Conservation (phyloP, 2,329 filamentous ascomycete genomes). For the Thielaviopsis punctulata region DNA sequence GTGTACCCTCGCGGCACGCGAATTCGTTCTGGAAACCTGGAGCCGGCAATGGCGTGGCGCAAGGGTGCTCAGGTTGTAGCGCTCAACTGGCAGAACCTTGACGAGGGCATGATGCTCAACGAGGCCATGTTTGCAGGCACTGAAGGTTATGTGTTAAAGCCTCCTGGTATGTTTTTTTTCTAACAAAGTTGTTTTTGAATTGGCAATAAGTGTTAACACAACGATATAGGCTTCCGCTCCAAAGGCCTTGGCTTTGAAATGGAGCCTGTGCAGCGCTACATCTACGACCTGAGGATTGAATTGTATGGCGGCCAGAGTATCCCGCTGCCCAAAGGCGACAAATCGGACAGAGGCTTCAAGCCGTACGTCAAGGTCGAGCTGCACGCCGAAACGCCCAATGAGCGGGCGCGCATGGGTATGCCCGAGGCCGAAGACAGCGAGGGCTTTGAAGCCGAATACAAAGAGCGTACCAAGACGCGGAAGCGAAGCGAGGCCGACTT, state of each 20-base stretch:
- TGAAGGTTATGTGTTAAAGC: conserved; percentile 75
- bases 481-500: conserved; percentile 48
- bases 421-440: conserved; percentile 22
- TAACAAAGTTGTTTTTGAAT: background rate
- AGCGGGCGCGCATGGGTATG: conserved; percentile 21
- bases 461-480: conserved; percentile 40
- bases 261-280: conserved; percentile 28
- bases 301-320: conserved; percentile 63
- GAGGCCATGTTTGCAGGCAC: conserved; percentile 78
- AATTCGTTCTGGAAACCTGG: conserved; percentile 70
- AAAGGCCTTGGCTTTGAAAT: conserved; percentile 8
- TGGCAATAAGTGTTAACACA: background rate
- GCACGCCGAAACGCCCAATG: conserved; percentile 54
- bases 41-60: conserved; percentile 72
- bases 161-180: conserved; percentile 34
- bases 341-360: conserved; percentile 39
- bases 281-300: conserved; percentile 52
- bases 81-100: conserved; percentile 82
- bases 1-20: conserved; percentile 74
- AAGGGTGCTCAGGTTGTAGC: conserved; percentile 82
- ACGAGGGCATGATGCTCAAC: conserved; percentile 92
- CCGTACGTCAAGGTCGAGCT: conserved; percentile 75
- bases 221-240: conserved; percentile 19
- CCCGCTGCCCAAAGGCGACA: conserved; percentile 41
- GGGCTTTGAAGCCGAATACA: conserved; percentile 30